Conservation (phyloP, 371 early-diverging fungal genomes). For the Neoconidiobolus thromboides region DNA sequence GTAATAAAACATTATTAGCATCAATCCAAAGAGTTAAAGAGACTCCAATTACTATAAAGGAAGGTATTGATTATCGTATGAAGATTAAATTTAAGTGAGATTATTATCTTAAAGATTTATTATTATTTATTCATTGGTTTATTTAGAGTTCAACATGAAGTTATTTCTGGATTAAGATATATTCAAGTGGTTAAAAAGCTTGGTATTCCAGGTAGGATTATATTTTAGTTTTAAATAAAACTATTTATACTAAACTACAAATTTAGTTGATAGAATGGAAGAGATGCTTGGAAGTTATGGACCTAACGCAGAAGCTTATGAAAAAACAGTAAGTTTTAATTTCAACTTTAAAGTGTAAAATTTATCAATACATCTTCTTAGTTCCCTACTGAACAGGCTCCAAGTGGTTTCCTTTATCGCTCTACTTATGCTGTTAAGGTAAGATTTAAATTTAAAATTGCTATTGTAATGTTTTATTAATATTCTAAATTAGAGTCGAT, state of each 20-base stretch:
- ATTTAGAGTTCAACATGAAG: slow-evolving; percentile 71
- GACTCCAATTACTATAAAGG: slow-evolving; percentile 76
- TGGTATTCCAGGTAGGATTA: slow-evolving; percentile 25
- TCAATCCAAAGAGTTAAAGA: slow-evolving; percentile 39
- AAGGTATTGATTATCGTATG: slow-evolving; percentile 82
- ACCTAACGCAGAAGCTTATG: slow-evolving; percentile 51
- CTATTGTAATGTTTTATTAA: neutral
- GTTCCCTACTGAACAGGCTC: slow-evolving; percentile 72
- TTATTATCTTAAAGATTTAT: neutral
- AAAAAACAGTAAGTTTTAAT: slow-evolving; percentile 31
- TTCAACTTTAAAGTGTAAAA: neutral
- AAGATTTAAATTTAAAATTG: neutral
- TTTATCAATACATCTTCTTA: slow-evolving; percentile 4
- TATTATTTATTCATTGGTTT: neutral
- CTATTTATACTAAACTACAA: neutral
- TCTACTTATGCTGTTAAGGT: slow-evolving; percentile 60
- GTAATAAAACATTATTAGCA: slow-evolving; percentile 6
- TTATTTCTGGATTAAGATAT: slow-evolving; percentile 88
- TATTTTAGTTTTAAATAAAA: neutral
- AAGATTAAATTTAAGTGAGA: slow-evolving; percentile 64
- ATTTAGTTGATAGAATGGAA: slow-evolving; percentile 68
- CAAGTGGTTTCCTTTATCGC: slow-evolving; percentile 76
- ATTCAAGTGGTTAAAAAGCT: slow-evolving; percentile 80
- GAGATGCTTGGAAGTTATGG: slow-evolving; percentile 95
- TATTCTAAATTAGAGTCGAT: slow-evolving; percentile 10